Percentiles rank a stretch among this genome's conserved stretches.
These are phyloP conservation scores for Ophioceras dolichostomum DNA, from an alignment of 2,329 filamentous ascomycete species.

Conservation along the genomic window DNA sequence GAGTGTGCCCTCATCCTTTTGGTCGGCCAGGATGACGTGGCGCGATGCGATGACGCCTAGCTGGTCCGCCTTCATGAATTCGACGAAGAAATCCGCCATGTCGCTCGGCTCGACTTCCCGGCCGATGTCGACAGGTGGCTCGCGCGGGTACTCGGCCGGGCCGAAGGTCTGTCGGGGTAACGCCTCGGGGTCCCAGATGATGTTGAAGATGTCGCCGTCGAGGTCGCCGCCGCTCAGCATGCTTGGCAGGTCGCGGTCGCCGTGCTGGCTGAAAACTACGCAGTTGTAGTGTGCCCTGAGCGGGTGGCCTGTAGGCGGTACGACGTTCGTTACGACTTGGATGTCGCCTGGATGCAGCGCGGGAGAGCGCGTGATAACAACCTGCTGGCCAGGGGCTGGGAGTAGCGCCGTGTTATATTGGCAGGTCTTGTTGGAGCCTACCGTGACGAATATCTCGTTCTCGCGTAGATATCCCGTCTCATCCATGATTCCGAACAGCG, in stretches of 20 bases:
- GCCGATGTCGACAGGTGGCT: slow-evolving; percentile 43
- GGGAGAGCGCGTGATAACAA: slow-evolving; percentile 67
- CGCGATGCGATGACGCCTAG: slow-evolving; percentile 52
- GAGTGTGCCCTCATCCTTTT: slow-evolving; percentile 34
- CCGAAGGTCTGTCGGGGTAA: slow-evolving; percentile 26
- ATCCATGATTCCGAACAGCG: slow-evolving; percentile 74
- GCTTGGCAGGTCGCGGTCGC: slow-evolving; percentile 62
- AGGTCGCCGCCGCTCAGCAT: slow-evolving; percentile 72
- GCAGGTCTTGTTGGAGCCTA: slow-evolving; percentile 10
- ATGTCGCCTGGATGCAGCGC: slow-evolving; percentile 75
- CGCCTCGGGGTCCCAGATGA: slow-evolving; percentile 57
- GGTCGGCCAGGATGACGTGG: slow-evolving; percentile 55
- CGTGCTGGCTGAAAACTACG: slow-evolving; percentile 63
- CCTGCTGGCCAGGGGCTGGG: slow-evolving; percentile 6
- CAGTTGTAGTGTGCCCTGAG: slow-evolving; percentile 56
- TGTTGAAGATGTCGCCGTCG: slow-evolving; percentile 70
- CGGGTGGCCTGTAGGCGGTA: slow-evolving; percentile 47
- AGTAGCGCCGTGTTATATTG: too few species aligned
- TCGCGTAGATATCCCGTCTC: slow-evolving; percentile 59
- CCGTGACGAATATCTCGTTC: slow-evolving; percentile 54
- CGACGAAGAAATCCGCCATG: slow-evolving; percentile 72
- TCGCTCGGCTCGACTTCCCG: slow-evolving; percentile 47
- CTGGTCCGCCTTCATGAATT: slow-evolving; percentile 58
- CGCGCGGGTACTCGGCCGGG: slow-evolving; percentile 60
- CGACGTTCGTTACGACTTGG: slow-evolving; percentile 49